Evolutionary conservation across 148 eudicot species (phyloP), one percentile per base, ranked within the genome.

Genomic region (Pharnaceum exiguum): DNA sequence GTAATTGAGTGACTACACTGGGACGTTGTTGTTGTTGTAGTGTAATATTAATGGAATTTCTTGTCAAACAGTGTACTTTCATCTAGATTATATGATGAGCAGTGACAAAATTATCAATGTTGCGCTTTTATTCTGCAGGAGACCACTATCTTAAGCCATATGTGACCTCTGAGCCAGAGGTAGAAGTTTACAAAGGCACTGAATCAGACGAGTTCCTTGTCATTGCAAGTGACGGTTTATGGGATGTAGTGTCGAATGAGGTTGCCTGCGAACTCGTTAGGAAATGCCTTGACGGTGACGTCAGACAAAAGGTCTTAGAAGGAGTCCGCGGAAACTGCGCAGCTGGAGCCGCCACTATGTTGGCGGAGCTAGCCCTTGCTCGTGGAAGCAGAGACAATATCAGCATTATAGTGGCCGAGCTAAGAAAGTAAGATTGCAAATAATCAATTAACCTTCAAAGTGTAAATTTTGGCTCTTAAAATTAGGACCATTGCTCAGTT

Each of bases 241-340:
- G 83, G 79, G 83, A 79, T 40, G 82, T 82, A n/a, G 68, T 82
- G 12, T 21, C 72, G 1, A 74, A 76, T 18, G 79, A 76, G 9
- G 12, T 52, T 2, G 88, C 82, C 1, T 59, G 75, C 10, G 71
- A 77, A 7, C 40, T 79, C 0, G 88, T 77, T 3, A 72, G 49
- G 37, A 68, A 52, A 57, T 74, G 82, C 44, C 57, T 65, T 22
- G 1, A 39, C 5, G 73, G 73, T 9, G 61, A 69, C 61, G 51
- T 58, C 0, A 57, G 69, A 11, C 58, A 30, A 42, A 63, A 37
- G 25, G 22, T 52, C 24, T 7, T 36, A 16, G 70, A 62, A 5
- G 52, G 55, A 3, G 18, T 26, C 1, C 21, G 27, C 3, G 62
- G 62, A 24, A 59, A 60, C 22, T 50, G 55, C 19, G 58, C 77